Evolutionary conservation across 768 basidiomycete genomes (phyloP).

Genomic region (Paxillus rubicundulus): DNA sequence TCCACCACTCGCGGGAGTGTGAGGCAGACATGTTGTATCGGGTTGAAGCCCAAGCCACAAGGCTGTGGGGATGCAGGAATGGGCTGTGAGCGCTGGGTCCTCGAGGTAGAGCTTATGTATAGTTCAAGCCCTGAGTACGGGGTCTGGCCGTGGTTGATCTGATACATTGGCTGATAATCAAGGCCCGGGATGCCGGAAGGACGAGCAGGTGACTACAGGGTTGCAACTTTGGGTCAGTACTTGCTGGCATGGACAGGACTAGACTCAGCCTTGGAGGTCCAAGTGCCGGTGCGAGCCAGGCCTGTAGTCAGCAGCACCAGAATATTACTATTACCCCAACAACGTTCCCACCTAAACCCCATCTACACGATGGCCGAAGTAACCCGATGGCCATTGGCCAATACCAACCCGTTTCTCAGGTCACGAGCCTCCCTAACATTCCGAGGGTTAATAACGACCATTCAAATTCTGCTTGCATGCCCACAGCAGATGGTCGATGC

Average conservation of each 20-base stretch:
- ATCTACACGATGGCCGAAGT: not conserved
- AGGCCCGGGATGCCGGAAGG: not conserved
- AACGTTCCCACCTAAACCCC: slow-evolving; percentile 8
- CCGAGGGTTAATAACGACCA: slow-evolving; percentile 12
- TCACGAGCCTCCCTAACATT: not conserved
- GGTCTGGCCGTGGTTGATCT: not conserved
- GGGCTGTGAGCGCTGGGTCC: slow-evolving; percentile 1
- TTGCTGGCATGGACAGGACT: too few species aligned
- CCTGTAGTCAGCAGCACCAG: too few species aligned
- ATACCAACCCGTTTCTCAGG: too few species aligned
- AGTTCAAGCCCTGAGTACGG: not conserved
- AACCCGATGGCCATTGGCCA: too few species aligned
- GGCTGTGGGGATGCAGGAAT: slow-evolving; percentile 12
- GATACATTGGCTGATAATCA: slow-evolving; percentile 1
- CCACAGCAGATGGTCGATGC: too few species aligned
- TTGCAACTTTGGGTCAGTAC: not conserved
- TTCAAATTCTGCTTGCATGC: not conserved
- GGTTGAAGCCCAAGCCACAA: not conserved
- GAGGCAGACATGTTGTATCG: slow-evolving; percentile 8
- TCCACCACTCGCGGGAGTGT: slow-evolving; percentile 49
- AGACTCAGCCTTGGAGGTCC: too few species aligned
- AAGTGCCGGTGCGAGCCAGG: too few species aligned
- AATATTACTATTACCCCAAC: too few species aligned
- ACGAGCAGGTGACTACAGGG: not conserved
- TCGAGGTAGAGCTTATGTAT: slow-evolving; percentile 17